Conservation (phyloP, 345 rosid species). For the Aquilaria sinensis region DNA sequence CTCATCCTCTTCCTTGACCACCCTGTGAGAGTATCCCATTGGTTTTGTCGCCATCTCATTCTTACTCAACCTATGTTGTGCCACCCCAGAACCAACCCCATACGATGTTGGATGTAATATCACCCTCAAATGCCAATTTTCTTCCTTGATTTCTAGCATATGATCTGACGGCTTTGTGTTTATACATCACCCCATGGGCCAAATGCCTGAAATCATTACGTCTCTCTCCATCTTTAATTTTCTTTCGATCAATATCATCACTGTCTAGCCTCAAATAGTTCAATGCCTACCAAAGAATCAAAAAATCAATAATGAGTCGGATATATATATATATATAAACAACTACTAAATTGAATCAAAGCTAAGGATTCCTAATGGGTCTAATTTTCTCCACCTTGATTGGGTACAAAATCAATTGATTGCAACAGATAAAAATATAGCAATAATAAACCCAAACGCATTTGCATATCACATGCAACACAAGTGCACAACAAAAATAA, state of each 20-base stretch:
- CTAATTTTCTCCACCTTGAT: too few species aligned
- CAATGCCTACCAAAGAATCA: too few species aligned
- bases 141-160: slow-evolving; percentile 24
- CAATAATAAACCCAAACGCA: too few species aligned
- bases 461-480: too few species aligned
- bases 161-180: slow-evolving; percentile 20
- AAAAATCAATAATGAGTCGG: too few species aligned
- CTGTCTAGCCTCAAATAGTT: too few species aligned
- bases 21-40: slow-evolving; percentile 34
- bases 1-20: slow-evolving; percentile 18
- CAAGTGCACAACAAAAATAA: too few species aligned
- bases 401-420: too few species aligned
- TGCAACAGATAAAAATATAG: too few species aligned
- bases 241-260: too few species aligned
- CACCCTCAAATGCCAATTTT: slow-evolving; percentile 38
- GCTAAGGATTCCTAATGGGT: slow-evolving; percentile 25
- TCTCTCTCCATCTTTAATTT: slow-evolving; percentile 15
- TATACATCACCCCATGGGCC: slow-evolving; percentile 53
- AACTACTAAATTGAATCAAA: slow-evolving; percentile 22
- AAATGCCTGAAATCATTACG: slow-evolving; percentile 16
- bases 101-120: slow-evolving; percentile 12
- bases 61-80: slow-evolving; percentile 17
- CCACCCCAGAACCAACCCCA: slow-evolving; percentile 1
- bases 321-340: slow-evolving; percentile 3
- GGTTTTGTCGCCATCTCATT: slow-evolving; percentile 52